phyloP scores from a whole-genome alignment of 2,329 filamentous ascomycete species.

The Aspergillus sclerotialis region DNA sequence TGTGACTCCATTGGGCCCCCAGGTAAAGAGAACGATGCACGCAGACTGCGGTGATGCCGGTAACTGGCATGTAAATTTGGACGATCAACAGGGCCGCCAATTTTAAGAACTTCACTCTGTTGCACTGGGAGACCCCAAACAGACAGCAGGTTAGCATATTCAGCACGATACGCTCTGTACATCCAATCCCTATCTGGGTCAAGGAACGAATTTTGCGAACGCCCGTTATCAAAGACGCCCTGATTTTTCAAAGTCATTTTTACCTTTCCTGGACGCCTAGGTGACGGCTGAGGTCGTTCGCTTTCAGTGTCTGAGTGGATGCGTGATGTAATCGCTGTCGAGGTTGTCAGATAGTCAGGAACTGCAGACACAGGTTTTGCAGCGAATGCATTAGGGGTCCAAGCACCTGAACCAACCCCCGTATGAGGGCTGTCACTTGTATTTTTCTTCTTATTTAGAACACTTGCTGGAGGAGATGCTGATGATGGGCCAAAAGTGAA shows the following conservation, averaged over 20 bases:
- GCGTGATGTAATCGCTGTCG: slow-evolving; percentile 22
- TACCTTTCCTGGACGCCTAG: slow-evolving; percentile 29
- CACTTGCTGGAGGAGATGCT: slow-evolving; percentile 33
- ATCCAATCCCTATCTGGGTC: slow-evolving; percentile 42
- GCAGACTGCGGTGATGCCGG: slow-evolving; percentile 19
- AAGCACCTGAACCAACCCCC: slow-evolving; percentile 18
- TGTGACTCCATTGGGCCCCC: slow-evolving; percentile 7
- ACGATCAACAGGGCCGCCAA: slow-evolving; percentile 38
- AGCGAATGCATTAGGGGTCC: slow-evolving; percentile 18
- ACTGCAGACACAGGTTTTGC: slow-evolving; percentile 18
- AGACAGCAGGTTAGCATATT: slow-evolving; percentile 54
- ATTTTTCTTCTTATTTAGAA: slow-evolving; percentile 30
- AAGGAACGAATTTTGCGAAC: slow-evolving; percentile 42
- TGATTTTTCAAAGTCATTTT: slow-evolving; percentile 51
- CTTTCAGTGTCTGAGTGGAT: slow-evolving; percentile 33
- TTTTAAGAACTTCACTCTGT: slow-evolving; percentile 53
- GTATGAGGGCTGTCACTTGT: slow-evolving; percentile 30
- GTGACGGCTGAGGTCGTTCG: slow-evolving; percentile 21
- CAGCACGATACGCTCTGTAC: slow-evolving; percentile 47
- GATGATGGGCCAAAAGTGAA: slow-evolving; percentile 38
- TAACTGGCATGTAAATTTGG: slow-evolving; percentile 12
- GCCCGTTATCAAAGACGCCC: slow-evolving; percentile 47
- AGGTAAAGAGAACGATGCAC: slow-evolving; percentile 19
- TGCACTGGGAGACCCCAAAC: slow-evolving; percentile 51
- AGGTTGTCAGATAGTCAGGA: slow-evolving; percentile 23